Conservation (phyloP, 768 basidiomycete species). For the Mrakia gelida region DNA sequence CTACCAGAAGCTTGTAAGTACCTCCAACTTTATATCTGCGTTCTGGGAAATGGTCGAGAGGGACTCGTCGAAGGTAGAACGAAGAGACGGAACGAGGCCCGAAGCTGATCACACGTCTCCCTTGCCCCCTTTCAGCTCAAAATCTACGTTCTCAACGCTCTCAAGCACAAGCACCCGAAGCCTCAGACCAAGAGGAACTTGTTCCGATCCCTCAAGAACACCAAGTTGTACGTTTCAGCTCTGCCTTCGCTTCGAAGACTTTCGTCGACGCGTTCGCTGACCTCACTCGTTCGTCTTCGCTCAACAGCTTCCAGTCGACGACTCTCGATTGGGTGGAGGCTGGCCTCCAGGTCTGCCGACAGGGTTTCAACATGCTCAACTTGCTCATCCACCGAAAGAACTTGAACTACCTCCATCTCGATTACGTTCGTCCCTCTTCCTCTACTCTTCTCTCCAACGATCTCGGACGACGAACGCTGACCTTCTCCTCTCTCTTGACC, state of each 20-base stretch:
- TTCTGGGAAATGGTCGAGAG: neutral
- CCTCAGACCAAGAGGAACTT: conserved; percentile 97
- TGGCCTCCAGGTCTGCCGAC: conserved; percentile 94
- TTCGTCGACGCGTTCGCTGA: neutral
- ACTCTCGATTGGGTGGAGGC: conserved; percentile 99
- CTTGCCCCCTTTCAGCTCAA: conserved; percentile 50
- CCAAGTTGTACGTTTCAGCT: conserved; percentile 61
- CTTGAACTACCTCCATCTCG: conserved; percentile 81
- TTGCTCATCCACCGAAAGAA: conserved; percentile 95
- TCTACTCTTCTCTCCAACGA: neutral
- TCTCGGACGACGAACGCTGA: neutral
- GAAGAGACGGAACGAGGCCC: neutral
- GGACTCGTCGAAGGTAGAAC: neutral
- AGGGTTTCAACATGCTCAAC: conserved; percentile 99
- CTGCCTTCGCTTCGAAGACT: neutral
- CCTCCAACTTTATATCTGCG: neutral
- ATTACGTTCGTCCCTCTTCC: conserved; percentile 56
- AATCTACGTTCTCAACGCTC: conserved; percentile 89
- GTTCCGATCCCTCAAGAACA: conserved; percentile 79
- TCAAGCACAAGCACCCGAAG: conserved; percentile 82
- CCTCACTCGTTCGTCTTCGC: neutral
- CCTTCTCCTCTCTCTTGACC: neutral
- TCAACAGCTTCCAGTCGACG: conserved; percentile 80
- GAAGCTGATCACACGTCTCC: neutral
- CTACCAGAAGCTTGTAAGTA: conserved; percentile 82